Evolutionary conservation across 345 rosid genomes (phyloP).

Genomic region (Gossypium sturtianum): DNA sequence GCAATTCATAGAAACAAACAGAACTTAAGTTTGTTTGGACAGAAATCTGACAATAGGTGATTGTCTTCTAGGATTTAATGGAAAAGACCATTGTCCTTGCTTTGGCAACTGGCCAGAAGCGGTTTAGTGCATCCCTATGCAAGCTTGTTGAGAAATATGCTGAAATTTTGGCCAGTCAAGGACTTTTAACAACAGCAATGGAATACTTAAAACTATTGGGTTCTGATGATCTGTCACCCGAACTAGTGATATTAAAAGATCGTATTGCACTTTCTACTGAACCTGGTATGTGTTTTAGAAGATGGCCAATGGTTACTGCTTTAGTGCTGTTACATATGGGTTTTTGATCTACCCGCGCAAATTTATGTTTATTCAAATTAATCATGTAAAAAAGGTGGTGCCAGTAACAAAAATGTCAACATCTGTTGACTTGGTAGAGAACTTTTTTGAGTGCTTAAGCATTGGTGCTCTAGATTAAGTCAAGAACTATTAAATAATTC

Average conservation of each 20-base stretch:
- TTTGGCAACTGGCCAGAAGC: constrained; percentile 95
- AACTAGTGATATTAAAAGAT: constrained; percentile 75
- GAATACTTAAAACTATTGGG: constrained; percentile 91
- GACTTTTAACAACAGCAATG: constrained; percentile 79
- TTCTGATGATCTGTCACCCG: constrained; percentile 83
- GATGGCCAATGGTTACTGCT: not conserved
- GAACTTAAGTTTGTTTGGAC: constrained; percentile 4
- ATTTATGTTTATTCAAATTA: not conserved
- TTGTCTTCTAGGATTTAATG: constrained; percentile 79
- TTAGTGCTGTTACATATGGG: not conserved
- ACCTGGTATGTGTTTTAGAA: constrained; percentile 47
- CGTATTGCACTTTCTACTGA: constrained; percentile 72
- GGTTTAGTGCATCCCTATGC: constrained; percentile 83
- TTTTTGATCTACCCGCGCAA: not conserved
- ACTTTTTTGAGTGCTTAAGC: not conserved
- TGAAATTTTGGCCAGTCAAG: constrained; percentile 97
- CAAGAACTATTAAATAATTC: not conserved
- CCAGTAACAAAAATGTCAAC: not conserved
- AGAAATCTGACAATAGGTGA: constrained; percentile 9
- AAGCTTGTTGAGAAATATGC: constrained; percentile 97
- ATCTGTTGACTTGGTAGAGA: not conserved
- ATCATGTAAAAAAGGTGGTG: not conserved
- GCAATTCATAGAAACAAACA: constrained; percentile 17
- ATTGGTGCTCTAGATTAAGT: not conserved
- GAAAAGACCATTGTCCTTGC: constrained; percentile 98